Conservation (phyloP, 2,329 filamentous ascomycete genomes). For the Colletotrichum salicis region DNA sequence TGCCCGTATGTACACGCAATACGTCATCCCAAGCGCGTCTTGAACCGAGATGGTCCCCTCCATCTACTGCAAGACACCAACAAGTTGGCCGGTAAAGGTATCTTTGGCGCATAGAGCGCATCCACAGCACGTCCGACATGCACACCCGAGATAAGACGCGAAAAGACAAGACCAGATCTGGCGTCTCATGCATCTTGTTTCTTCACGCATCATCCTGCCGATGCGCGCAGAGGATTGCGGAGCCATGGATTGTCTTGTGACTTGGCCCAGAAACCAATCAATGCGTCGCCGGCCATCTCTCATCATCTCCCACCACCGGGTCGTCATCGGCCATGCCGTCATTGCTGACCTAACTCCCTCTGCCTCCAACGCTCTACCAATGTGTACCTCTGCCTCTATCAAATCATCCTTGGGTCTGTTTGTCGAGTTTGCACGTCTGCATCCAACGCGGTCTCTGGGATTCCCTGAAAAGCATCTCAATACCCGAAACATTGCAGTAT, state of each 20-base stretch:
- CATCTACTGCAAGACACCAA: background rate
- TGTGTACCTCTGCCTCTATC: background rate
- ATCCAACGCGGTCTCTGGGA: background rate
- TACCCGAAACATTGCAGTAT: background rate
- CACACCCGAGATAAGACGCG: background rate
- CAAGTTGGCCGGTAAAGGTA: background rate
- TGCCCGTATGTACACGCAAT: background rate
- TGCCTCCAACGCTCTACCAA: background rate
- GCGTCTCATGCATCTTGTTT: slow-evolving; percentile 18
- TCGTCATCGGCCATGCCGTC: slow-evolving; percentile 30
- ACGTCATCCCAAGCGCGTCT: slow-evolving; percentile 6
- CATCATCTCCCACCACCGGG: background rate
- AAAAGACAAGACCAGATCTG: background rate
- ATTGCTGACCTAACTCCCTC: slow-evolving; percentile 3
- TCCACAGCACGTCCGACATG: background rate
- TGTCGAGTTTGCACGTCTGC: background rate
- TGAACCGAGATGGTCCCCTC: background rate
- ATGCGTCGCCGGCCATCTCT: background rate
- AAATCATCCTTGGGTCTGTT: background rate
- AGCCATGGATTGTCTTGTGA: slow-evolving; percentile 24
- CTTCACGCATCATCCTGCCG: slow-evolving; percentile 15
- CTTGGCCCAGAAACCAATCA: slow-evolving; percentile 27
- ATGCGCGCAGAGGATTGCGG: slow-evolving; percentile 20
- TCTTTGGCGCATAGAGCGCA: slow-evolving; percentile 11
- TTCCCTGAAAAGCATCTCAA: background rate